These are phyloP conservation scores for Blumeria graminis DNA, from an alignment of 2,329 filamentous ascomycete genomes.

Conservation along the genomic window DNA sequence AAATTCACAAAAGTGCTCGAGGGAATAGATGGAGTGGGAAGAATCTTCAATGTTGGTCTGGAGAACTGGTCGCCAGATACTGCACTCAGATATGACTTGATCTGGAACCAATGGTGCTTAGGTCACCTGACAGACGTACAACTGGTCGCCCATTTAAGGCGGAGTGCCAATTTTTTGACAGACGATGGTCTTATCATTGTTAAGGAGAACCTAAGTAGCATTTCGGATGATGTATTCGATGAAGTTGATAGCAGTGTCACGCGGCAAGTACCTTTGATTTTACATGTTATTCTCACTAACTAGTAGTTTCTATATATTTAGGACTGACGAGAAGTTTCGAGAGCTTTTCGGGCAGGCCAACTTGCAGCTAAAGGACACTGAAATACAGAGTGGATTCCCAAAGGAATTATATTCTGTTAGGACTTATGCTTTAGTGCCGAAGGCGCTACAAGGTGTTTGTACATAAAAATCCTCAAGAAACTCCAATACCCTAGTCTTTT, in stretches of 20 bases:
- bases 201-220: slow-evolving; percentile 54
- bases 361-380: slow-evolving; percentile 40
- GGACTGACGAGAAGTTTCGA: slow-evolving; percentile 49
- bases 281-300: neutral
- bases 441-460: neutral
- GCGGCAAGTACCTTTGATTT: slow-evolving; percentile 18
- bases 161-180: slow-evolving; percentile 31
- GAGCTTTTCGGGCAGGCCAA: slow-evolving; percentile 44
- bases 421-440: slow-evolving; percentile 42
- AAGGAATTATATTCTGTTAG: slow-evolving; percentile 43
- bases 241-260: slow-evolving; percentile 56
- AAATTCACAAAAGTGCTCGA: slow-evolving; percentile 49
- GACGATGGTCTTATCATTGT: slow-evolving; percentile 37
- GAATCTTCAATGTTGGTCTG: slow-evolving; percentile 47
- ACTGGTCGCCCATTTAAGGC: slow-evolving; percentile 38
- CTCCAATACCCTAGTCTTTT: neutral
- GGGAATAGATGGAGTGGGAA: slow-evolving; percentile 30
- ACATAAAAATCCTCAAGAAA: neutral
- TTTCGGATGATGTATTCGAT: slow-evolving; percentile 45
- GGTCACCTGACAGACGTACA: slow-evolving; percentile 58
- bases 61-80: slow-evolving; percentile 37
- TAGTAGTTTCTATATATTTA: slow-evolving; percentile 10
- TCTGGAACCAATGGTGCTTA: slow-evolving; percentile 84
- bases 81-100: slow-evolving; percentile 40
- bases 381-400: slow-evolving; percentile 46